Conservation (phyloP, 768 basidiomycete species). For the Rhizopogon vulgaris region DNA sequence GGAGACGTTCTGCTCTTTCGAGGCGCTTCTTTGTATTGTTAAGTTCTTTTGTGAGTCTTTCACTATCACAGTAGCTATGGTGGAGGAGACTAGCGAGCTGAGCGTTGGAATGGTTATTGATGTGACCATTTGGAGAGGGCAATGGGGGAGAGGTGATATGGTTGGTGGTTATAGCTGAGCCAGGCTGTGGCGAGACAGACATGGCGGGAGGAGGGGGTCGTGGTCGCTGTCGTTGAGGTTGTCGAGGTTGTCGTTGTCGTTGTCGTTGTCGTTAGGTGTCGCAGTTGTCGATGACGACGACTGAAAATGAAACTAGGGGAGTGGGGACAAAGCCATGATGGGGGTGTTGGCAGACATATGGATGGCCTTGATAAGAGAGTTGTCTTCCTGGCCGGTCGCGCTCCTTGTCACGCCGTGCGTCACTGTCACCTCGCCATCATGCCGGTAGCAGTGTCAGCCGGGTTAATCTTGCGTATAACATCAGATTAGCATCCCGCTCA, state of each 20-base stretch:
- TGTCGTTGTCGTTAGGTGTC: neutral
- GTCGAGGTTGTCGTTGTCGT: neutral
- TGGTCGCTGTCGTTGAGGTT: neutral
- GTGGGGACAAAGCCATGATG: constrained; percentile 1
- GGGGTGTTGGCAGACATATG: neutral
- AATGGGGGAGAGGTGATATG: constrained; percentile 8
- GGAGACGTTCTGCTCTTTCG: constrained; percentile 47
- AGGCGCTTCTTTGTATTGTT: constrained; percentile 33
- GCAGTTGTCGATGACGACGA: constrained; percentile 15
- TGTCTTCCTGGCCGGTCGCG: constrained; percentile 1
- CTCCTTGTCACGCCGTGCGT: constrained; percentile 1
- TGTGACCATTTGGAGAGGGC: constrained; percentile 11
- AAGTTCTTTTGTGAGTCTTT: constrained; percentile 47
- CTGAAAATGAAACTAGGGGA: neutral
- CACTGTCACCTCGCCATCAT: constrained; percentile 1
- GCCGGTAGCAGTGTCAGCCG: constrained; percentile 1
- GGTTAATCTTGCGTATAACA: constrained; percentile 3
- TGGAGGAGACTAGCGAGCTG: constrained; percentile 55
- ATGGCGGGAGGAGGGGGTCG: constrained; percentile 5
- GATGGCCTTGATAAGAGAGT: constrained; percentile 1
- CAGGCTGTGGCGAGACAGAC: constrained; percentile 16
- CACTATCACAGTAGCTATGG: constrained; percentile 46
- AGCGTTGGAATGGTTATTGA: constrained; percentile 32
- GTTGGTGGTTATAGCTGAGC: constrained; percentile 1
- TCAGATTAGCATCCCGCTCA: constrained; percentile 1